Percentiles rank a stretch among this genome's conserved stretches.
Conservation (phyloP, 768 basidiomycete genomes). For the Pleurotus djamor region DNA sequence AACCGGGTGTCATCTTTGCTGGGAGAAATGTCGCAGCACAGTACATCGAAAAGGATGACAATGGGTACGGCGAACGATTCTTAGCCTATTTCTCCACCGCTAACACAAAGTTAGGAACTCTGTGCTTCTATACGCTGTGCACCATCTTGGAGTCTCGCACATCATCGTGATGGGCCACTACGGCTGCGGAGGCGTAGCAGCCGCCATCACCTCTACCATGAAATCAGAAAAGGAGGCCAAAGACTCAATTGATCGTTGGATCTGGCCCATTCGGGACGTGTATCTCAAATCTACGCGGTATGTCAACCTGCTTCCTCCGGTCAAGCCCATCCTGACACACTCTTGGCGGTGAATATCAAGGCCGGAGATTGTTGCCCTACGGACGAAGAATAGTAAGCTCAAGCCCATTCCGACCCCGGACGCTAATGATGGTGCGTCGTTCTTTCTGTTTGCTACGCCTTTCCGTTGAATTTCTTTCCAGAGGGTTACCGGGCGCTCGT, state of each 20-base stretch:
- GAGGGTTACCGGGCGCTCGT: neutral
- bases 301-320: neutral
- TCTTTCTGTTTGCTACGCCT: no score
- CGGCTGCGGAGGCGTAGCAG: constrained; percentile 31
- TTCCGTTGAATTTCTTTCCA: no score
- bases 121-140: constrained; percentile 30
- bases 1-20: constrained; percentile 26
- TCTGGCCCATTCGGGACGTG: constrained; percentile 28
- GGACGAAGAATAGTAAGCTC: constrained; percentile 15
- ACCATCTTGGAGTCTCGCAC: constrained; percentile 29
- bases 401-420: no score
- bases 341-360: no score
- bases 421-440: no score
- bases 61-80: constrained; percentile 23
- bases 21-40: constrained; percentile 35
- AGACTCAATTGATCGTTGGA: constrained; percentile 24
- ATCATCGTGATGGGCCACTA: constrained; percentile 37
- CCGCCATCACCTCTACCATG: constrained; percentile 20
- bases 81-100: neutral
- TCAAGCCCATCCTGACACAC: neutral
- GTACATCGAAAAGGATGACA: constrained; percentile 28
- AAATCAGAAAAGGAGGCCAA: constrained; percentile 15
- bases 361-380: constrained; percentile 20
- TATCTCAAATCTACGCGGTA: constrained; percentile 29
- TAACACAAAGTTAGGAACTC: constrained; percentile 20